phyloP scores from a whole-genome alignment of 2,329 filamentous ascomycete species.

The Ophiostoma populinum region DNA sequence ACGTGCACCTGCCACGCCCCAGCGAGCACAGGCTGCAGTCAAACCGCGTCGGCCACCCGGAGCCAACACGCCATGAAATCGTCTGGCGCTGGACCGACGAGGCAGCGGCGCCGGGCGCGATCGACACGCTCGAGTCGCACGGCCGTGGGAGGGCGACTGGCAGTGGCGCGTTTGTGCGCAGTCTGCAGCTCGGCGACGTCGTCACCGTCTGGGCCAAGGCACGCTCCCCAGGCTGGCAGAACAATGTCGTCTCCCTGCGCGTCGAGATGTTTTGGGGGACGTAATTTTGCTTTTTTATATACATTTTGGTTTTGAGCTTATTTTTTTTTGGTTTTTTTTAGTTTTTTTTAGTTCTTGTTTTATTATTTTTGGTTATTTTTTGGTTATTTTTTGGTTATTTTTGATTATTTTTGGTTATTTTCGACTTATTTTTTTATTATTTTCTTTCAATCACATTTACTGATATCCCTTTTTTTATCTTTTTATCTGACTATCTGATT shows the following conservation, averaged over 20 bases:
- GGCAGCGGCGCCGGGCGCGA: conserved; percentile 8
- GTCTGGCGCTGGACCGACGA: conserved; percentile 37
- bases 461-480: too few relatives aligned
- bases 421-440: too few relatives aligned
- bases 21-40: conserved; percentile 24
- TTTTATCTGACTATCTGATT: too few relatives aligned
- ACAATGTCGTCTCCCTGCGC: conserved; percentile 26
- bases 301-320: neutral
- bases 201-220: conserved; percentile 44
- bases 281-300: neutral
- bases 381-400: too few relatives aligned
- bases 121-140: conserved; percentile 2
- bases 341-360: neutral
- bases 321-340: neutral
- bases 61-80: conserved; percentile 26
- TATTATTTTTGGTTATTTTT: neutral
- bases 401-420: too few relatives aligned
- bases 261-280: neutral
- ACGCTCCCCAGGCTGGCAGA: conserved; percentile 36
- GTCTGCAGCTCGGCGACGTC: conserved; percentile 39
- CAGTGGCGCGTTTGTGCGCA: conserved; percentile 37
- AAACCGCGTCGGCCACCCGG: conserved; percentile 22
- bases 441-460: too few relatives aligned
- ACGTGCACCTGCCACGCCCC: too few relatives aligned
- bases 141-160: conserved; percentile 26